Evolutionary conservation across 768 basidiomycete genomes (phyloP), one percentile per base, ranked within the genome.

Genomic region (Suillus luteus): DNA sequence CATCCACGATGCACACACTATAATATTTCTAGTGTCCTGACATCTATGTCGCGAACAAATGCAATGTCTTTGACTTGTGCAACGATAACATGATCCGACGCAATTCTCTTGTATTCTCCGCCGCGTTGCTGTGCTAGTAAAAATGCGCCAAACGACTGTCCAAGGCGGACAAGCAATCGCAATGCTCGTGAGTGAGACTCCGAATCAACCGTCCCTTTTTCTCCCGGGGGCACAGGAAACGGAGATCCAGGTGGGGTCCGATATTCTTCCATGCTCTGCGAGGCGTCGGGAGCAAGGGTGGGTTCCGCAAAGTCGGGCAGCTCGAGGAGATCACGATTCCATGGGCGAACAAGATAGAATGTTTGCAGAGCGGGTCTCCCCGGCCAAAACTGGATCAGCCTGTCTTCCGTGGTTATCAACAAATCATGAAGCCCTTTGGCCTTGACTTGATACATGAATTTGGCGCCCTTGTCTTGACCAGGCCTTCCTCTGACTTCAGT

Each of bases 101-200:
- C 33, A n/a, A 54, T 54, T 54, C 33, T 54, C 11, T 19, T 54
- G 52, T 54, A 54, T 19, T 33, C 52, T 35, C 52, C 52, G 2
- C 10, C 33, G 33, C 33, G 52, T 6, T n/a, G 33, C 33, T n/a
- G 52, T 11, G 52, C 52, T n/a, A 54, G 33, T 5, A 54, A 54
- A 54, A 35, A n/a, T 54, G 52, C 52, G 33, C 52, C 2, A 10
- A 33, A 54, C 4, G 52, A 19, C 33, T 19, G 52, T 35, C 19
- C 33, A 15, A 54, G 31, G 11, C 33, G 19, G 11, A n/a, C 52
- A 54, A 35, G 35, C 11, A 54, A 54, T 35, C 31, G 9, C 11
- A 35, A 33, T 11, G 19, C 33, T n/a, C 33, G 52, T 11, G 10
- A 33, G 9, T 52, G 51, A 31, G 51, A 9, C 8, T 52, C 51